These are phyloP conservation scores for Kwoniella botswanensis DNA, from an alignment of 768 basidiomycete species.

Conservation along the genomic window DNA sequence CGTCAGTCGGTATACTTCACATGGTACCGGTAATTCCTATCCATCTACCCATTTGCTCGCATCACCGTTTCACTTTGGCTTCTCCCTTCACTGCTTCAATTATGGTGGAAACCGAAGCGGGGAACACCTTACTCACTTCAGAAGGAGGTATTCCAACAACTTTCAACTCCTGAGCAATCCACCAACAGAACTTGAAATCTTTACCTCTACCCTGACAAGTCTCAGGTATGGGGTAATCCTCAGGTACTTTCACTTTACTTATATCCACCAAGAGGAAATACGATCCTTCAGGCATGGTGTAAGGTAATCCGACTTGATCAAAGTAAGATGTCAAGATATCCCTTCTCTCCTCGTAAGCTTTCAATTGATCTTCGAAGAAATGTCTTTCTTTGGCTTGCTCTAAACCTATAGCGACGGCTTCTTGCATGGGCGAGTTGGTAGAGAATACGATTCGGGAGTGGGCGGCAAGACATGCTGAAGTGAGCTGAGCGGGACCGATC, in stretches of 20 bases:
- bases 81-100: too few relatives aligned
- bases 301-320: constrained; percentile 79
- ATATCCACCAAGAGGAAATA: constrained; percentile 78
- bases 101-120: too few relatives aligned
- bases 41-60: too few relatives aligned
- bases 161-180: constrained; percentile 85
- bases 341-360: constrained; percentile 81
- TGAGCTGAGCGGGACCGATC: constrained; percentile 81
- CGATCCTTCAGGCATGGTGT: constrained; percentile 84
- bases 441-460: constrained; percentile 94
- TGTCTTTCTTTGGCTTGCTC: constrained; percentile 73
- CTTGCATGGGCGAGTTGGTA: constrained; percentile 91
- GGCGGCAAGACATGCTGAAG: constrained; percentile 84
- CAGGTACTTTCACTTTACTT: constrained; percentile 71
- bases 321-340: constrained; percentile 76
- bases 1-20: too few relatives aligned
- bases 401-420: constrained; percentile 87
- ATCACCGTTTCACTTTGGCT: too few relatives aligned
- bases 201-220: constrained; percentile 77
- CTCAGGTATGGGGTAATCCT: constrained; percentile 79
- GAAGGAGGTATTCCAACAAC: constrained; percentile 94
- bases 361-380: constrained; percentile 77
- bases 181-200: constrained; percentile 96
- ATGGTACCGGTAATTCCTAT: too few relatives aligned
- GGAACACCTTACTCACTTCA: constrained; percentile 68